Evolutionary conservation across 768 basidiomycete genomes (phyloP), one percentile per base, ranked within the genome.

Genomic region (Mycena filopes): DNA sequence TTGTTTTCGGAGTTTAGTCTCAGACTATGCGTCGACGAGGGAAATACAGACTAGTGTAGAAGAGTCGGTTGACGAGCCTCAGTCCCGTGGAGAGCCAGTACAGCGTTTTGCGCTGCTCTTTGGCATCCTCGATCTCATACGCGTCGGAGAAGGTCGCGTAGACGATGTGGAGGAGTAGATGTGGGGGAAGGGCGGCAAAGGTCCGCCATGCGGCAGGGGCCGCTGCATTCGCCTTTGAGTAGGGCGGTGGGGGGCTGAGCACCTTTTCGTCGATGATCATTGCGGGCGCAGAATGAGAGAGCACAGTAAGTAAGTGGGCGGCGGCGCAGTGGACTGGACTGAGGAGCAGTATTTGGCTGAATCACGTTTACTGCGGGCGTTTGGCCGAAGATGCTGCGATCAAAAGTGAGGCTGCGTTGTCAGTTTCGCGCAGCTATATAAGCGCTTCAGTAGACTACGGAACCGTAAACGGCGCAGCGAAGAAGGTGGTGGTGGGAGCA

Each of bases 131-230:
- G 18, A 77, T 64, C 18, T 75, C 74, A 48, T 71, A 67, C 4
- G 75, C 72, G 56, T 80, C 80, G 1, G 89, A 86, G 70, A 94
- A 92, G 2, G 86, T 84, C 60, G 80, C 76, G 72, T 91, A 87
- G 15, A 95, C 85, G 54, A 93, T 84, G 46, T 89, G 84, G 54
- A 94, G 84, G 7, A 94, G 81, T n/a, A 94, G 75, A 67, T 93
- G 87, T 0, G 89, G 72, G 0, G 92, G 89, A 0, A 92, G 71
- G 0, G 77, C 76, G 8, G 73, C 56, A 21, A 81, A 69, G 1
- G 72, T 73, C 12, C 68, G 63, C 68, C 68, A 65, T 45, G 36
- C 47, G n/a, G 55, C 28, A 33, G 60, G 26, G 11, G 61, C 20
- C 18, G 42, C 38, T 33, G 53, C 26, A 41, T 26, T 23, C 7